phyloP scores from a whole-genome alignment of 2,329 filamentous ascomycete genomes.

The Aureobasidium mangrovei region DNA sequence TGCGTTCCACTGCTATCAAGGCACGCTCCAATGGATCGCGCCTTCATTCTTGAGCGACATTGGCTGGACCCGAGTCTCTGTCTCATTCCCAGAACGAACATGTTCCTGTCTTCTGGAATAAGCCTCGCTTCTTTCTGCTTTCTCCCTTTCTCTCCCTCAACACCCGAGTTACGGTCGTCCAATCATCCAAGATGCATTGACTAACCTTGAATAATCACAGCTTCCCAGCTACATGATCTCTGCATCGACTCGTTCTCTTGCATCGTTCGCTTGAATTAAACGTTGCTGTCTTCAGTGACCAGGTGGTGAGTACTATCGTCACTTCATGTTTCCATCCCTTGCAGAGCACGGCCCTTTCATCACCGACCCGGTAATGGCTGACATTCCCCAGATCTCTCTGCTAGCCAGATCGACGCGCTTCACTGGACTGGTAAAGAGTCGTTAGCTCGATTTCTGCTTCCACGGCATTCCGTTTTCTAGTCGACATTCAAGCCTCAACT shows the following conservation, averaged over 20 bases:
- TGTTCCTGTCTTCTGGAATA: background rate
- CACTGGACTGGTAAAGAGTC: constrained; percentile 36
- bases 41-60: constrained; percentile 2
- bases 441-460: constrained; percentile 47
- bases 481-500: constrained; percentile 18
- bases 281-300: too few species aligned
- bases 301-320: background rate
- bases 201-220: constrained; percentile 3
- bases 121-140: background rate
- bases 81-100: constrained; percentile 7
- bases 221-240: background rate
- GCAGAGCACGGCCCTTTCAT: constrained; percentile 18
- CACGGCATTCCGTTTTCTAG: constrained; percentile 28
- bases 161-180: background rate
- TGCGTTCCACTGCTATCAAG: background rate
- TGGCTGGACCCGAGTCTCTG: background rate
- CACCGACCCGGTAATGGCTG: constrained; percentile 28
- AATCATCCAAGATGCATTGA: background rate
- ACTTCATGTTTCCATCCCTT: constrained; percentile 1
- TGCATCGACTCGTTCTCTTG: background rate
- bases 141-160: background rate
- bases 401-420: constrained; percentile 21
- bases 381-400: constrained; percentile 37
- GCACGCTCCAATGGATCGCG: background rate
- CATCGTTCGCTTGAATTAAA: background rate